Evolutionary conservation across 768 basidiomycete species (phyloP).

Genomic region (Termitomyces sp.): DNA sequence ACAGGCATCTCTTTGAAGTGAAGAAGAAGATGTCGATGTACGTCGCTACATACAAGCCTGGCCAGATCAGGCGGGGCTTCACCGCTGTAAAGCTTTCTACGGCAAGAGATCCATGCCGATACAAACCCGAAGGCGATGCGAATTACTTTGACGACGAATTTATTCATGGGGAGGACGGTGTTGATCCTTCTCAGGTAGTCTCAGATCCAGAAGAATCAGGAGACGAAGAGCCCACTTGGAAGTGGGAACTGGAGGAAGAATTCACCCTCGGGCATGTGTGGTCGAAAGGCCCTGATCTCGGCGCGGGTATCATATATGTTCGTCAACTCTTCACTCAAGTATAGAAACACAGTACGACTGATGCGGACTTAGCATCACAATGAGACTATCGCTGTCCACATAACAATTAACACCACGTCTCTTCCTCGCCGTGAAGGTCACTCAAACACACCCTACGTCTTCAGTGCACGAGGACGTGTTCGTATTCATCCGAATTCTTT

Average conservation of each 20-base stretch:
- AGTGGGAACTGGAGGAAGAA: constrained; percentile 71
- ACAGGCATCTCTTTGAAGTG: constrained; percentile 61
- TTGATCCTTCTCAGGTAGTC: constrained; percentile 25
- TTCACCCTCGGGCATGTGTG: constrained; percentile 56
- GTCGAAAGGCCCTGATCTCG: constrained; percentile 40
- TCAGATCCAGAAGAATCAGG: constrained; percentile 21
- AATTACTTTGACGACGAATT: constrained; percentile 26
- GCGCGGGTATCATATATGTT: constrained; percentile 62
- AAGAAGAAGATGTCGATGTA: constrained; percentile 44
- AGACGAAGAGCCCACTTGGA: constrained; percentile 47
- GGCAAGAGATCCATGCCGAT: constrained; percentile 47
- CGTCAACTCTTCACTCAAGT: constrained; percentile 22
- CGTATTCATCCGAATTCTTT: constrained; percentile 25
- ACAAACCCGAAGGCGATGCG: constrained; percentile 26
- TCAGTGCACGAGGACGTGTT: constrained; percentile 46
- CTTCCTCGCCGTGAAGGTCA: constrained; percentile 51
- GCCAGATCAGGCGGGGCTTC: constrained; percentile 48
- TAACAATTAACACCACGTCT: constrained; percentile 53
- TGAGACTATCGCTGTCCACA: constrained; percentile 50
- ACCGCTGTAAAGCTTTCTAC: constrained; percentile 52
- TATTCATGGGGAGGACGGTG: constrained; percentile 18
- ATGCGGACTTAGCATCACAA: constrained; percentile 45
- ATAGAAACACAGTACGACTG: not conserved
- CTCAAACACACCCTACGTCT: constrained; percentile 61
- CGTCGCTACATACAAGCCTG: constrained; percentile 35